Conservation (phyloP, 306 rosid species). For the Pyrus pyrifolia region DNA sequence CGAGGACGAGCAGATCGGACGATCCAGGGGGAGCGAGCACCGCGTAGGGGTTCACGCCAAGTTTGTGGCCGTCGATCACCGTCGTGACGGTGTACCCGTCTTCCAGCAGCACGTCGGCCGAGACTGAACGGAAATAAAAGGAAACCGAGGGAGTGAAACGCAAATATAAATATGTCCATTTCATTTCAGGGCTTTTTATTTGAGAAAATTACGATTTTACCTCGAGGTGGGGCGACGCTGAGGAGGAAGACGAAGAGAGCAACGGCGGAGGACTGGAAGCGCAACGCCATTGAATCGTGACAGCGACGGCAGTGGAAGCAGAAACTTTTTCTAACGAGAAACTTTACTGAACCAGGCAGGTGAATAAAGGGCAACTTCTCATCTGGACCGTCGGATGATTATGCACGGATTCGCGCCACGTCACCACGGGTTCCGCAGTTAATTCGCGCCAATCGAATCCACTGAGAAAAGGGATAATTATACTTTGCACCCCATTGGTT, state of each 20-base stretch:
- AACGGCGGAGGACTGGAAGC: neutral
- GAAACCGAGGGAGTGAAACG: neutral
- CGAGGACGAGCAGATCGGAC: conserved; percentile 59
- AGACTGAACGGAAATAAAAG: conserved; percentile 22
- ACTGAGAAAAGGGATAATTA: neutral
- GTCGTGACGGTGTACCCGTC: conserved; percentile 61
- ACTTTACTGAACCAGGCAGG: neutral
- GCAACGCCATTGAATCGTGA: conserved; percentile 12
- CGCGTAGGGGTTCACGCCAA: conserved; percentile 27
- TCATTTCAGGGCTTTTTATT: neutral
- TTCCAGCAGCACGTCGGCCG: conserved; percentile 34
- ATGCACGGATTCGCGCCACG: neutral
- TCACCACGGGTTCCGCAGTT: neutral
- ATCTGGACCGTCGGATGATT: neutral
- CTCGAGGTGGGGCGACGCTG: conserved; percentile 18
- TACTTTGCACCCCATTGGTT: no score
- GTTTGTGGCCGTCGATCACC: conserved; percentile 58
- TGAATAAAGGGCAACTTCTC: no score
- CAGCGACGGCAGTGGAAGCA: neutral
- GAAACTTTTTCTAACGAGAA: neutral
- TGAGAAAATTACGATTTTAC: conserved; percentile 10
- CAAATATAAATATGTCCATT: neutral
- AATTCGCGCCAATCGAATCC: neutral
- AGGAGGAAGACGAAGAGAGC: conserved; percentile 17
- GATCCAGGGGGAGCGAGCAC: conserved; percentile 36